Conservation (phyloP, 2,329 filamentous ascomycete species). For the Diplodia mutila region DNA sequence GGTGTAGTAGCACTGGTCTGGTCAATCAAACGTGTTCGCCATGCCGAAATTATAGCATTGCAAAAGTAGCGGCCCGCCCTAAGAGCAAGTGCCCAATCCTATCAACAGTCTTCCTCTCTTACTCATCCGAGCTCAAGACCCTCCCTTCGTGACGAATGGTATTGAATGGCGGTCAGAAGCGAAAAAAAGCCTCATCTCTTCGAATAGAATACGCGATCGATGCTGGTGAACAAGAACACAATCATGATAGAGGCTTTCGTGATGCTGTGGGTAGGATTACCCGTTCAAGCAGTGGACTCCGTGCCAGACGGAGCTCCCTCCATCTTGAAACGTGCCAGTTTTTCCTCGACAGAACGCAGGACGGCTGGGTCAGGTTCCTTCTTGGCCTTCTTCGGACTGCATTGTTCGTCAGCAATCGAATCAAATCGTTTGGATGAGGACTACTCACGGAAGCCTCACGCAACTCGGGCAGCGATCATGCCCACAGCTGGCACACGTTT, state of each 20-base stretch:
- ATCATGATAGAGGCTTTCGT: constrained; percentile 18
- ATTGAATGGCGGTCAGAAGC: constrained; percentile 19
- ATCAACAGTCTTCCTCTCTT: constrained; percentile 8
- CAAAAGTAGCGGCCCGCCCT: constrained; percentile 12
- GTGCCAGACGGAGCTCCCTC: constrained; percentile 12
- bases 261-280: neutral
- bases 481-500: constrained; percentile 63
- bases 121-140: constrained; percentile 4
- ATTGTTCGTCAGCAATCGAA: neutral
- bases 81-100: constrained; percentile 15
- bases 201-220: constrained; percentile 21
- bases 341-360: constrained; percentile 61
- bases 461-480: constrained; percentile 65
- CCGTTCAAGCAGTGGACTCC: constrained; percentile 7
- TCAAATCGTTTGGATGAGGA: neutral
- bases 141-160: constrained; percentile 5
- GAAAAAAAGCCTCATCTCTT: constrained; percentile 10
- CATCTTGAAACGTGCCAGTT: constrained; percentile 45
- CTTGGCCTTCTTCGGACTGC: constrained; percentile 61
- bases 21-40: constrained; percentile 19
- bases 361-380: constrained; percentile 64
- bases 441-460: constrained; percentile 55
- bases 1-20: constrained; percentile 6
- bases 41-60: constrained; percentile 20
- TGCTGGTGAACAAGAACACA: constrained; percentile 11